Conservation (phyloP, 495 filamentous ascomycete genomes). For the Entonaema liquescens region DNA sequence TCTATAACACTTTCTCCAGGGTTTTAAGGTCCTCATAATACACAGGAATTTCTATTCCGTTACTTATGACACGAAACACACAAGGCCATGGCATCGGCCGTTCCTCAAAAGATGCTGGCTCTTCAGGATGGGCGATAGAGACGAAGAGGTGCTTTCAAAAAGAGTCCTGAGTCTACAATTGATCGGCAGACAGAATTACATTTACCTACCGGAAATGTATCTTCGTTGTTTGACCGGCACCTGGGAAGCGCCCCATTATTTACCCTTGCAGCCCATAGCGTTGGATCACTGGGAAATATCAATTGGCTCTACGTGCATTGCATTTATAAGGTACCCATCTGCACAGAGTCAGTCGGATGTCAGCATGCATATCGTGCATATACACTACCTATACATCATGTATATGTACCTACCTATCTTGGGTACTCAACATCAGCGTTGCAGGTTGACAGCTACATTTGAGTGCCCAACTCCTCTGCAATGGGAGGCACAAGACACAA, state of each 20-base stretch:
- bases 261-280: slow-evolving; percentile 40
- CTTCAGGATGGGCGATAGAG: neutral
- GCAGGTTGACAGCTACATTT: slow-evolving; percentile 2
- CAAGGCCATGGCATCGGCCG: slow-evolving; percentile 15
- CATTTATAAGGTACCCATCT: slow-evolving; percentile 23
- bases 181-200: slow-evolving; percentile 13
- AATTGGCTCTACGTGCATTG: slow-evolving; percentile 39
- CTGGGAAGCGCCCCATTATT: slow-evolving; percentile 25
- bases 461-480: slow-evolving; percentile 5
- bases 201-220: slow-evolving; percentile 20
- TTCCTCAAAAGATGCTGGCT: neutral
- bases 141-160: slow-evolving; percentile 1
- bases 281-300: slow-evolving; percentile 38
- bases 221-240: slow-evolving; percentile 12
- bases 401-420: slow-evolving; percentile 16
- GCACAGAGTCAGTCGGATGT: slow-evolving; percentile 28
- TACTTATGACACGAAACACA: slow-evolving; percentile 20
- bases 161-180: neutral
- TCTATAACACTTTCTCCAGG: slow-evolving; percentile 5
- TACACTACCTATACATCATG: neutral
- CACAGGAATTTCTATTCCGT: slow-evolving; percentile 17
- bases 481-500: neutral
- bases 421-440: neutral
- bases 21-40: slow-evolving; percentile 17
- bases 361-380: slow-evolving; percentile 32